Conservation (phyloP, 169 alveolate genomes). For the Plasmodium fragile region DNA sequence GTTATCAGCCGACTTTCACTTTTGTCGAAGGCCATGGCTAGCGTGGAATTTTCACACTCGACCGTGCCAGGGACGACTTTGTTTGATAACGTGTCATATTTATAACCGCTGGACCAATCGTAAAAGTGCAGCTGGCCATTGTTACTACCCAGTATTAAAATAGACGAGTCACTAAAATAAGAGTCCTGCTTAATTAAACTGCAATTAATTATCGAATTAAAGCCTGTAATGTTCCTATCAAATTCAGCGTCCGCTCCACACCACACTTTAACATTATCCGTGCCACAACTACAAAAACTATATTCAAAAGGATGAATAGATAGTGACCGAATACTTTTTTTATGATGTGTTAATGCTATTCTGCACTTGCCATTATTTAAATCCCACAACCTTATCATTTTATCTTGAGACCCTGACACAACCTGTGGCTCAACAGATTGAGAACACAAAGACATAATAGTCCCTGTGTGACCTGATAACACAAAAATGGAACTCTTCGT, state of each 20-base stretch:
- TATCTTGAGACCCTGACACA: conserved; percentile 96
- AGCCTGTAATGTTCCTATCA: conserved; percentile 89
- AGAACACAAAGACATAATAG: conserved; percentile 92
- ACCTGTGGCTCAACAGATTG: conserved; percentile 97
- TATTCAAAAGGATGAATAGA: conserved; percentile 96
- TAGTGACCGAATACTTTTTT: conserved; percentile 96
- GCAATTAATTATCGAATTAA: conserved; percentile 94
- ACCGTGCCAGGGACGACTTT: conserved; percentile 97
- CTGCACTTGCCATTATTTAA: conserved; percentile 95
- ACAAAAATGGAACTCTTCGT: conserved; percentile 95
- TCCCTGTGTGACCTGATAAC: conserved; percentile 96
- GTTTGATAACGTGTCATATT: conserved; percentile 92
- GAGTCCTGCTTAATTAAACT: conserved; percentile 91
- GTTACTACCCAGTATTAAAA: conserved; percentile 96
- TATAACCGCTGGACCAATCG: conserved; percentile 98
- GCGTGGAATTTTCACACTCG: conserved; percentile 96
- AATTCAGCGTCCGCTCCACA: conserved; percentile 89
- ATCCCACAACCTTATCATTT: conserved; percentile 97
- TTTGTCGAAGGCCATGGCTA: conserved; percentile 94
- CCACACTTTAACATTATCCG: conserved; percentile 98
- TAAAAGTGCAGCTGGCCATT: conserved; percentile 96
- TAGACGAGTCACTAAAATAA: conserved; percentile 90
- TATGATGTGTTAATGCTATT: conserved; percentile 97
- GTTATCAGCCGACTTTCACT: conserved; percentile 96
- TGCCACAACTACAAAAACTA: conserved; percentile 97